phyloP scores from a whole-genome alignment of 208 protist genomes.

The Sergeia podlipaevii region DNA sequence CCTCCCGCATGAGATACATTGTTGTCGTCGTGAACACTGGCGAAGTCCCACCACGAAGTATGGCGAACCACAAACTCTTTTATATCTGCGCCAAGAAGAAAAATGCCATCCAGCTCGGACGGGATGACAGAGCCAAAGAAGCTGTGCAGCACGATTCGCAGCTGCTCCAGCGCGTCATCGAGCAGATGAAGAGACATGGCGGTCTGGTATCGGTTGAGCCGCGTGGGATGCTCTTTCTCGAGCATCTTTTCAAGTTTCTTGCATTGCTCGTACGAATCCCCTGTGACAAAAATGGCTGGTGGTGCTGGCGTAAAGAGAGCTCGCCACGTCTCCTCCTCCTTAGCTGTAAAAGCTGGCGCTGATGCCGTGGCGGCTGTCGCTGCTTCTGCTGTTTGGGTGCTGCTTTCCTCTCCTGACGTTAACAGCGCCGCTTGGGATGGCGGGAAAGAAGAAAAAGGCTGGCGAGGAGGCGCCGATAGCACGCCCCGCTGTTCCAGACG shows the following conservation, averaged over 20 bases:
- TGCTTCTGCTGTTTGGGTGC: neutral
- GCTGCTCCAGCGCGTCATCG: constrained; percentile 9
- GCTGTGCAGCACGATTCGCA: constrained; percentile 9
- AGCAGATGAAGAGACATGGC: constrained; percentile 16
- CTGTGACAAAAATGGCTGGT: neutral
- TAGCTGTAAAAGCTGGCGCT: neutral
- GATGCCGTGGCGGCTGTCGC: neutral
- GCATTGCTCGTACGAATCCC: neutral
- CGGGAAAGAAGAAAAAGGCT: neutral
- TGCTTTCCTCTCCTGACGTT: neutral
- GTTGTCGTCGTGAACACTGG: too few relatives aligned
- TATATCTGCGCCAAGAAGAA: constrained; percentile 25
- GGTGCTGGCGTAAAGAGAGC: neutral
- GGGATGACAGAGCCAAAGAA: constrained; percentile 33
- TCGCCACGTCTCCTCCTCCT: neutral
- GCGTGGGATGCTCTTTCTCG: too few relatives aligned
- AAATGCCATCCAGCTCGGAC: constrained; percentile 28
- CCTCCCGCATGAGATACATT: too few relatives aligned
- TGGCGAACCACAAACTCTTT: constrained; percentile 14
- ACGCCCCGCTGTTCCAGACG: constrained; percentile 43
- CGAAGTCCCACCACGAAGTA: neutral
- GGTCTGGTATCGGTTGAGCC: constrained; percentile 11
- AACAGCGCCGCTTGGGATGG: neutral
- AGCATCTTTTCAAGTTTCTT: too few relatives aligned
- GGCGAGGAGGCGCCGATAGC: constrained; percentile 6